Conservation (phyloP, 148 eudicot species). For the Chenopodium album region DNA sequence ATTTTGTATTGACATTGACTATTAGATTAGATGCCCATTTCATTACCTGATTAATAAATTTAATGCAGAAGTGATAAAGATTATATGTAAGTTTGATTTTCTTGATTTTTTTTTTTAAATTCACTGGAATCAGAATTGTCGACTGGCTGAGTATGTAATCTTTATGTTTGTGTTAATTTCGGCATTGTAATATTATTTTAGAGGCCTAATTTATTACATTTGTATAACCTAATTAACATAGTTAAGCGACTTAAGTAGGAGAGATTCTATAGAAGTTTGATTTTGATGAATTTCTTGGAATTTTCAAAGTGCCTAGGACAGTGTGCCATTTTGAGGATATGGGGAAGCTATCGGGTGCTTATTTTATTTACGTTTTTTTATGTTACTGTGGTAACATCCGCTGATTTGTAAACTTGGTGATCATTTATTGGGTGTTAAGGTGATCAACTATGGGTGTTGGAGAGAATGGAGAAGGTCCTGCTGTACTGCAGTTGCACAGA, state of each 20-base stretch:
- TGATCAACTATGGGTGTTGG: conserved; percentile 27
- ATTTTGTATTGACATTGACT: not conserved
- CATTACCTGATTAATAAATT: not conserved
- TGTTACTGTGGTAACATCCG: too few relatives aligned
- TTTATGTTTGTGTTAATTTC: not conserved
- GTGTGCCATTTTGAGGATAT: not conserved
- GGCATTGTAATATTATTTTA: not conserved
- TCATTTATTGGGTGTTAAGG: conserved; percentile 7
- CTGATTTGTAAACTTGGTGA: not conserved
- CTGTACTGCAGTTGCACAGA: conserved; percentile 74
- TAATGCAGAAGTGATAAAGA: not conserved
- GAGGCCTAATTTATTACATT: not conserved
- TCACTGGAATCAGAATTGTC: too few relatives aligned
- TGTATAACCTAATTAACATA: not conserved
- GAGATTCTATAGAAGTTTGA: not conserved
- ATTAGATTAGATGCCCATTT: not conserved
- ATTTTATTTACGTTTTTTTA: not conserved
- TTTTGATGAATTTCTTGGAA: not conserved
- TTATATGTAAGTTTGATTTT: not conserved
- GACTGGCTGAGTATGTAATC: not conserved
- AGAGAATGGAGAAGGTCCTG: conserved; percentile 48
- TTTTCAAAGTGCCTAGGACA: too few relatives aligned
- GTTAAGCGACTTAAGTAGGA: not conserved
- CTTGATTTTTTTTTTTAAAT: not conserved
- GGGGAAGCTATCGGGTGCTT: not conserved